A percentile compares a stretch with the other conserved stretches of the same genome.
These are phyloP conservation scores for Venturia carpophila DNA, from an alignment of 2,329 filamentous ascomycete species.

Conservation along the genomic window DNA sequence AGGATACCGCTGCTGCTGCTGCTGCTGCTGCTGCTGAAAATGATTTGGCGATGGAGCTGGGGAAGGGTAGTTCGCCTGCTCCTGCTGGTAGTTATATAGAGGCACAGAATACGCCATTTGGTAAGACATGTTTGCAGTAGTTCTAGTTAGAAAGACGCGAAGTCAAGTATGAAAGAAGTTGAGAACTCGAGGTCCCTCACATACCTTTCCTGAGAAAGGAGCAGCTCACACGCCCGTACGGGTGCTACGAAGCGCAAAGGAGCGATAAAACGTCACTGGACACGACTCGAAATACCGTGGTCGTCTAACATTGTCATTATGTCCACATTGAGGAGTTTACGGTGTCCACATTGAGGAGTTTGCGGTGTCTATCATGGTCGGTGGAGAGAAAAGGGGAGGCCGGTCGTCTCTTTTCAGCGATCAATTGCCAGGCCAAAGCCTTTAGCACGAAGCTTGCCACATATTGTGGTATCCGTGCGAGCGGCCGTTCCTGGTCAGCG, in stretches of 20 bases:
- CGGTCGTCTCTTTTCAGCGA: background rate
- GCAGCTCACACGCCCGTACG: background rate
- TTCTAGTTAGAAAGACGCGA: background rate
- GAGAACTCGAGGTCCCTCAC: background rate
- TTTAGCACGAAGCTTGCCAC: conserved; percentile 4
- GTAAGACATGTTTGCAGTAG: background rate
- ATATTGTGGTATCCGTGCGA: background rate
- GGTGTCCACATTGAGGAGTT: background rate
- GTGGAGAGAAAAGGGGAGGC: background rate
- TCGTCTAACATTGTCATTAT: background rate
- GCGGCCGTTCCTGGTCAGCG: background rate
- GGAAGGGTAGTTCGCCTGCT: background rate
- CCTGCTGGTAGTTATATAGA: background rate
- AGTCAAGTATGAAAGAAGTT: background rate
- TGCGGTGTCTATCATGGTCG: background rate
- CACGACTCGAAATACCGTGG: background rate
- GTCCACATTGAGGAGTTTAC: background rate
- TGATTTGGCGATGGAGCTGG: conserved; percentile 8
- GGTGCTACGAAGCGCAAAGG: background rate
- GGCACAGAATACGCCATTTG: conserved; percentile 5
- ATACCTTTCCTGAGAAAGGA: background rate
- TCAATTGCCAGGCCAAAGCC: background rate
- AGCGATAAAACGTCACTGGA: background rate
- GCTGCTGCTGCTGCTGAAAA: background rate
- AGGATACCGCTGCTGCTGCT: background rate